phyloP scores from a whole-genome alignment of 106 monocot species.

The Acanthochlamys bracteata region DNA sequence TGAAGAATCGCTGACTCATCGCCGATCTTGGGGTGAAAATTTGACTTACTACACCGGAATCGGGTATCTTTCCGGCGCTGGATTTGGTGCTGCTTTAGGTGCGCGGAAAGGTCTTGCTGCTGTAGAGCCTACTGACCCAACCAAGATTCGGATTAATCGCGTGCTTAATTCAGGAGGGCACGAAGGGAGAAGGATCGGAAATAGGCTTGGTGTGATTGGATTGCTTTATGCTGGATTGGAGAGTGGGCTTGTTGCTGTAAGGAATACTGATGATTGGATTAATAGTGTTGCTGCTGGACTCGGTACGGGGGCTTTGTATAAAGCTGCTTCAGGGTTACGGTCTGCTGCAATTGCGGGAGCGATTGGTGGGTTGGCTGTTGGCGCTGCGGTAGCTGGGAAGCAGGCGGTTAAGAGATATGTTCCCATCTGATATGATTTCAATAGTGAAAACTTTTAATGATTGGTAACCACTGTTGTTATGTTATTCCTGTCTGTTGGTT shows the following conservation, averaged over 20 bases:
- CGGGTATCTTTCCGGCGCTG: conserved; percentile 58
- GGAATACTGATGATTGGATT: conserved; percentile 55
- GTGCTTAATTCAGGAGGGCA: conserved; percentile 56
- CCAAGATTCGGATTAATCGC: conserved; percentile 52
- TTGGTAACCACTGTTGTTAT: not conserved
- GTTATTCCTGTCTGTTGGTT: not conserved
- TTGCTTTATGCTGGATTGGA: conserved; percentile 67
- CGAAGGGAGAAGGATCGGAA: conserved; percentile 44
- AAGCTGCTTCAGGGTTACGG: conserved; percentile 42
- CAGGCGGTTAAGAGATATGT: conserved; percentile 71
- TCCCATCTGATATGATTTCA: conserved; percentile 20
- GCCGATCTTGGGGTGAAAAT: conserved; percentile 74
- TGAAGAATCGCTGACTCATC: conserved; percentile 50
- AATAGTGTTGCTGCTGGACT: conserved; percentile 60
- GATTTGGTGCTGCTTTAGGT: conserved; percentile 40
- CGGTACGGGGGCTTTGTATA: conserved; percentile 45
- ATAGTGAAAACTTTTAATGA: not conserved
- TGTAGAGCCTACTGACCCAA: conserved; percentile 49
- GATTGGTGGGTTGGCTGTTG: conserved; percentile 62
- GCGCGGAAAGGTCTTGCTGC: conserved; percentile 26
- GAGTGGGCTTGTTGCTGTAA: conserved; percentile 39
- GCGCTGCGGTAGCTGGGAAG: conserved; percentile 55
- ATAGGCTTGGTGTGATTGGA: conserved; percentile 52
- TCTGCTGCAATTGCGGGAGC: conserved; percentile 71
- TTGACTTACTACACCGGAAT: conserved; percentile 75